Base-by-base conservation (phyloP, 768 basidiomycete species). In the Crucibulum laeve region DNA sequence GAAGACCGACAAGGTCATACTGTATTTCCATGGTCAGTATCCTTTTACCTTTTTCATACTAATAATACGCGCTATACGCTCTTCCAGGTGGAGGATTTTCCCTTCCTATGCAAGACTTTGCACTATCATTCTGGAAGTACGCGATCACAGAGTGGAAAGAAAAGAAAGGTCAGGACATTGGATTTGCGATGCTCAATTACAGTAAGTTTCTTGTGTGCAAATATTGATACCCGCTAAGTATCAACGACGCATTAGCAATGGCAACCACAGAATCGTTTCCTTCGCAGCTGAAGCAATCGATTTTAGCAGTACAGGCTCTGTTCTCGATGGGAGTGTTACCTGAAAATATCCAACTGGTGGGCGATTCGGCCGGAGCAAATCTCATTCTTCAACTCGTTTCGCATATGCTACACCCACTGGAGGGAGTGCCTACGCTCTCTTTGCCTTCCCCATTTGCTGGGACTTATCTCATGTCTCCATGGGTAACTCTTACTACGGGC, bases 361-460 rank as follows among this genome's bases (percentile, higher is more conserved):
- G 67, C 18, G 69, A 71, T 49, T 71, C 69, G 7, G 71, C 71
- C 7, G 71, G 71, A 8, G 68, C 51, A 0, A 62, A 63, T 35
- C 57, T 71, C 21, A 50, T 63, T 23, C 51, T 68, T 22, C 63
- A 66, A 45, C 45, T 69, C 30, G 32, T 71, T 19, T 64, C 64
- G 2, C 63, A 69, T 41, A 49, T 66, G 21, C 53, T 69, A 2
- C 69, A 68, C 37, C 69, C 71, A 2, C 43, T 64, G 5, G 43
- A 54, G 3, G 50, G 43, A 22, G 43, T 68, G 7, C 59, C 61
- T 2, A 50, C 45, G 21, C 25, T 67, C 14, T 37, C 46, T 2
- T 50, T 63, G 11, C 30, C 49, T 7, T 34, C 43, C 5, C 55
- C 59, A 8, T 40, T 71, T 19, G 51, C 59, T 22, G 63, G 65